Evolutionary conservation across 306 rosid genomes (phyloP), one percentile per base, ranked within the genome.

Genomic region (Myrica gale): DNA sequence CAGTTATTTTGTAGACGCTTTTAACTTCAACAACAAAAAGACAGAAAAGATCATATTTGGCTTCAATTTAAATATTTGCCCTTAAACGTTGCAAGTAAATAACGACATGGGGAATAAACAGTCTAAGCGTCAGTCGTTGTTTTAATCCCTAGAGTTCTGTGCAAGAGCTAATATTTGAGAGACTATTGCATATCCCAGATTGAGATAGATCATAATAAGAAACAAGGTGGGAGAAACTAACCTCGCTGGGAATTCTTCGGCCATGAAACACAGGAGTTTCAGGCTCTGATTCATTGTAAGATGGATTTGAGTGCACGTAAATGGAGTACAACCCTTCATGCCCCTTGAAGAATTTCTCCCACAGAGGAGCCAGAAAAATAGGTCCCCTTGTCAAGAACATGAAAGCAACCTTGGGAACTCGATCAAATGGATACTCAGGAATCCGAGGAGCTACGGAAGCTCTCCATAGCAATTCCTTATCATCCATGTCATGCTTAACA

Each of bases 331-430:
- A 80, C 10, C 90, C 91, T 76, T 86, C 84, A 72, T 90, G 82
- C 16, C 98, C 98, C 77, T 82, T 46, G 83, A 93, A 93, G 82
- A 93, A 93, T 47, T 80, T 51, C 68, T 93, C 92, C 98, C 98
- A 93, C 63, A 93, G 76, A n/a, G 94, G 91, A 42, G 91, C 92
- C 76, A 93, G n/a, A 66, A 62, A 61, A 78, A 93, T 83, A 51
- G 86, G 87, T 17, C 98, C 97, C 77, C 80, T 93, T 47, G 89
- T 83, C 88, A 93, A 80, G 78, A 91, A 93, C 97, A 93, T 44
- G 82, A 93, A 93, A 9, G 98, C 97, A 79, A 93, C 89, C 77
- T 91, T 93, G 0, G 92, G 92, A 67, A 82, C 84, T 51, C 93
- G 74, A 32, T 76, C 78, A 74, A 82, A 91, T 0, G 98, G 98